These are phyloP conservation scores for Talaromyces sp. DNA, from an alignment of 2,329 filamentous ascomycete genomes.

Conservation along the genomic window DNA sequence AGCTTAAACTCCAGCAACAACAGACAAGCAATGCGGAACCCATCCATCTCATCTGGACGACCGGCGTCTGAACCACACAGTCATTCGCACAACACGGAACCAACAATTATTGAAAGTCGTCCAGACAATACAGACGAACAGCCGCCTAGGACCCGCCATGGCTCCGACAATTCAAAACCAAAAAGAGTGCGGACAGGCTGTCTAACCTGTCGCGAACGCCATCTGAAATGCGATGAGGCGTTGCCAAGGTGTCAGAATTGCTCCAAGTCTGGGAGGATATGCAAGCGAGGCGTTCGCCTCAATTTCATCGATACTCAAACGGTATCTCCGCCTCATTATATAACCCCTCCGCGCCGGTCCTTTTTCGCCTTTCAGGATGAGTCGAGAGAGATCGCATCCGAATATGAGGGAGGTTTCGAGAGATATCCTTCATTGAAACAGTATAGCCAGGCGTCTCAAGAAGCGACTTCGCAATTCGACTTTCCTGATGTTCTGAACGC, in stretches of 20 bases:
- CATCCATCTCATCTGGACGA: not conserved
- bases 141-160: conserved; percentile 13
- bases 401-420: conserved; percentile 75
- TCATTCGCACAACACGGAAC: not conserved
- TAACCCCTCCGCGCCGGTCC: conserved; percentile 62
- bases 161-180: conserved; percentile 51
- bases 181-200: conserved; percentile 86
- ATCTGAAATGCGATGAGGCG: conserved; percentile 86
- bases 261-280: conserved; percentile 77
- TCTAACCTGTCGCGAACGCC: conserved; percentile 81
- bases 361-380: conserved; percentile 79
- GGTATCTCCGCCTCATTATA: conserved; percentile 58
- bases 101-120: conserved; percentile 6
- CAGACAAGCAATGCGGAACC: not conserved
- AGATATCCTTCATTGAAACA: conserved; percentile 61
- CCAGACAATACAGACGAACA: not conserved
- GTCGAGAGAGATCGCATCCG: conserved; percentile 81
- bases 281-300: conserved; percentile 78
- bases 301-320: conserved; percentile 88
- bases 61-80: not conserved
- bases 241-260: conserved; percentile 69
- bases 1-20: not conserved
- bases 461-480: conserved; percentile 21
- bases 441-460: conserved; percentile 24
- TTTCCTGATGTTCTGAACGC: conserved; percentile 27